Evolutionary conservation across 2,329 filamentous ascomycete genomes (phyloP).

Genomic region (Fusarium dimerum): DNA sequence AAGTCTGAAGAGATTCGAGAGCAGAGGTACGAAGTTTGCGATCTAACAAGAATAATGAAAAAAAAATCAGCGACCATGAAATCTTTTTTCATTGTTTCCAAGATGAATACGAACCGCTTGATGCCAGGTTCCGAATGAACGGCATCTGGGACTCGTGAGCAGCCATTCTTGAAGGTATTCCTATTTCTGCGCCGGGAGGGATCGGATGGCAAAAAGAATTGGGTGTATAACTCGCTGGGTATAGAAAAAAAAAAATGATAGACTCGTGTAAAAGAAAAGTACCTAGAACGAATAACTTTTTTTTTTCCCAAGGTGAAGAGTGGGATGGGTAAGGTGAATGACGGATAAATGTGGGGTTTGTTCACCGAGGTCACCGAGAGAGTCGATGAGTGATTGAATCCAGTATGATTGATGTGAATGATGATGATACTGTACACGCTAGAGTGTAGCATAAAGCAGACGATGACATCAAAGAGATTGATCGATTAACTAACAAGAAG

Average conservation of each 20-base stretch:
- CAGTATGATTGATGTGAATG: too few relatives aligned
- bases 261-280: conserved; percentile 18
- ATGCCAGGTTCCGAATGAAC: conserved; percentile 81
- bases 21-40: conserved; percentile 76
- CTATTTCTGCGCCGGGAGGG: not conserved
- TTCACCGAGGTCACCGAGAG: conserved; percentile 16
- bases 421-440: not conserved
- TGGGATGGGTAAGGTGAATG: conserved; percentile 16
- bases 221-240: not conserved
- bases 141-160: conserved; percentile 55
- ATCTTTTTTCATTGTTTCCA: not conserved
- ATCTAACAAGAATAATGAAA: conserved; percentile 51
- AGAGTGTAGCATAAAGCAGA: not conserved
- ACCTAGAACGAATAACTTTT: conserved; percentile 25
- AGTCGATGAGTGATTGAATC: not conserved
- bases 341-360: conserved; percentile 20
- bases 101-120: conserved; percentile 68
- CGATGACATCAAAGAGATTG: not conserved
- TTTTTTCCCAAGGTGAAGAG: conserved; percentile 21
- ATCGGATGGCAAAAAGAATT: not conserved
- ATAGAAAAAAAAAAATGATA: conserved; percentile 4
- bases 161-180: conserved; percentile 17
- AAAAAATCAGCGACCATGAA: not conserved
- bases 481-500: too few relatives aligned
- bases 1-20: conserved; percentile 73